Conservation (phyloP, 169 alveolate species). For the Hammondia hammondi region DNA sequence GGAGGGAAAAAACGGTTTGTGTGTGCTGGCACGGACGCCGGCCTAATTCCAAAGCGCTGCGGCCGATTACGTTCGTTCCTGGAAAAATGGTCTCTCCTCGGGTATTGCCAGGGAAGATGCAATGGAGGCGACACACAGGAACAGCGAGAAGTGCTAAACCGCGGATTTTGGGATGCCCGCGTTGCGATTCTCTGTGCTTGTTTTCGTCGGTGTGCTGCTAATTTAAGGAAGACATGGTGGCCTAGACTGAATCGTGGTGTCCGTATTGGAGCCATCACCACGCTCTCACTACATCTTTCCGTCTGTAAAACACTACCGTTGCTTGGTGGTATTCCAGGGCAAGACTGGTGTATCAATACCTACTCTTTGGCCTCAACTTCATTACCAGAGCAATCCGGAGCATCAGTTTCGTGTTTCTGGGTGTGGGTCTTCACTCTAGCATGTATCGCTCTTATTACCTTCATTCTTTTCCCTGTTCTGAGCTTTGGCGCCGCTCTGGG, state of each 20-base stretch:
- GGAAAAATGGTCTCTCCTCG: background rate
- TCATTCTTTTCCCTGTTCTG: constrained; percentile 20
- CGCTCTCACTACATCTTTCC: constrained; percentile 22
- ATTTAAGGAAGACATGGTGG: constrained; percentile 35
- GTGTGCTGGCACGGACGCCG: background rate
- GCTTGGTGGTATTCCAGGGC: constrained; percentile 34
- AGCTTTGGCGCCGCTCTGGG: constrained; percentile 15
- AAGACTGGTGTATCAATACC: constrained; percentile 33
- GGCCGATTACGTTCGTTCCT: background rate
- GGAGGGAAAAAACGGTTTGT: background rate
- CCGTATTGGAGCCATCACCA: constrained; percentile 39
- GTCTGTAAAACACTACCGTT: background rate
- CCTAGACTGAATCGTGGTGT: constrained; percentile 38
- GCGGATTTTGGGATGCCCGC: background rate
- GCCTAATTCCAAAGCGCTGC: background rate
- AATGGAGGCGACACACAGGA: background rate
- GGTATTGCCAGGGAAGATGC: background rate
- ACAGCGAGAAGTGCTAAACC: background rate
- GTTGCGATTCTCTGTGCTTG: background rate
- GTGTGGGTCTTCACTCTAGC: constrained; percentile 43
- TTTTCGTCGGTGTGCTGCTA: background rate
- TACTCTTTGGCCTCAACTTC: constrained; percentile 25
- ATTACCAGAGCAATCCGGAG: constrained; percentile 43
- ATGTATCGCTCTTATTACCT: constrained; percentile 17
- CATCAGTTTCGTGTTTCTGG: constrained; percentile 5